Base-by-base conservation (phyloP, 2,329 filamentous ascomycete species). In the Hortaea sp. region DNA sequence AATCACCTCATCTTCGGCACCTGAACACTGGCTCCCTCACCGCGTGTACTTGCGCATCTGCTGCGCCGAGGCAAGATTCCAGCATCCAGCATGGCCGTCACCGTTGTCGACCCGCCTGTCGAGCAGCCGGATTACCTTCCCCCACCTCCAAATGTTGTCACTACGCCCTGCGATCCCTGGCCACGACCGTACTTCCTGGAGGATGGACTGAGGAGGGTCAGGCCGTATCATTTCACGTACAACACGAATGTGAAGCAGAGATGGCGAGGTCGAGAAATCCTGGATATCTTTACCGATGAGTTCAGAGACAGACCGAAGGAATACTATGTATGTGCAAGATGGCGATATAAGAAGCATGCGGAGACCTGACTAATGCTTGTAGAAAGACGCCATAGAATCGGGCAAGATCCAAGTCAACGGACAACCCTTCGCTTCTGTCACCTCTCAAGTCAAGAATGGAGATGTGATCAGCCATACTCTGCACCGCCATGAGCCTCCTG, bases 401-500 rank as follows among this genome's bases (percentile, higher is more conserved):
- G 92, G 92, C 37, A 76, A 78, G 49, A 88, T 98, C 42, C 76
- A 78, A 30, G 77, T 97, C 57, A 92, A 95, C 64, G 84, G 85
- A 44, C 81, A 86, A 57, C 68, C 67, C 13, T 80, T 86, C 3
- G 74, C 78, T 0, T 71, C 71, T 5, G 78, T 82, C 1, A 71
- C 82, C 52, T 81, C 88, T 45, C 70, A 84, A 37, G 74, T 97
- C 43, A 83, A 82, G 59, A 97, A 98, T 61, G 92, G 92, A 52
- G 85, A 95, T 61, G 70, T 94, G 46, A 83, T 98, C 45, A 90
- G 86, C 7, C 92, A 98, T 66, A 95, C 88, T 4, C 76, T 94
- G 50, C 92, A 98, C 66, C 84, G 92, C 10, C 92, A 98, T 64
- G 92, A 98, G 66, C 92, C 92, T 1, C 92, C 92, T 1, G 88